Evolutionary conservation across 106 monocot species (phyloP).

Genomic region (Gastrodia elata): DNA sequence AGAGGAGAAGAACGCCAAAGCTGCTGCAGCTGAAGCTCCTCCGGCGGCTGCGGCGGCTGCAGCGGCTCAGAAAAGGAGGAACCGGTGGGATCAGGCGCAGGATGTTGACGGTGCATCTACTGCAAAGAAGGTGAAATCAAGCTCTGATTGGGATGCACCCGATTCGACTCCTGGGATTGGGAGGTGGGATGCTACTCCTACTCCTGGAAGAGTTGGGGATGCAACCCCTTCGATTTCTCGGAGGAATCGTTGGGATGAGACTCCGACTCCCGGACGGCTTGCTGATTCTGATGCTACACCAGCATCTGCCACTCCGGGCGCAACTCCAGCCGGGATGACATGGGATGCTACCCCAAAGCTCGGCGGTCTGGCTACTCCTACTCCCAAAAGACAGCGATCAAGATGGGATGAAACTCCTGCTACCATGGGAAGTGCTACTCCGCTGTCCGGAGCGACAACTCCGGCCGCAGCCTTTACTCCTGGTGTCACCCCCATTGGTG

Average conservation of each 20-base stretch:
- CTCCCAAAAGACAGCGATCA: conserved; percentile 88
- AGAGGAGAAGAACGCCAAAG: conserved; percentile 61
- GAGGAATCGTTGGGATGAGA: conserved; percentile 95
- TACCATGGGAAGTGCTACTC: conserved; percentile 68
- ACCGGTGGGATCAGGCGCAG: conserved; percentile 96
- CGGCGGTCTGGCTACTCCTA: conserved; percentile 71
- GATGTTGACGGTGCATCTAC: conserved; percentile 29
- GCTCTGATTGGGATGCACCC: conserved; percentile 84
- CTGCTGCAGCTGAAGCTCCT: background rate
- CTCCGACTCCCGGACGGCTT: conserved; percentile 77
- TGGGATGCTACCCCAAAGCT: conserved; percentile 97
- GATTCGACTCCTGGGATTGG: conserved; percentile 79
- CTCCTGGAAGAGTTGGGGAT: conserved; percentile 82
- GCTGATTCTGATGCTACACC: conserved; percentile 87
- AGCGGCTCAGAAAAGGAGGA: conserved; percentile 66
- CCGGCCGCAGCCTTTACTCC: conserved; percentile 82
- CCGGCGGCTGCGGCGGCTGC: conserved; percentile 10
- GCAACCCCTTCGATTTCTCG: conserved; percentile 61
- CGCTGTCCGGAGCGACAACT: conserved; percentile 53
- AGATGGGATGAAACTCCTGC: conserved; percentile 98
- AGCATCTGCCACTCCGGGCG: conserved; percentile 65
- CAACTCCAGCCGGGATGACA: conserved; percentile 92
- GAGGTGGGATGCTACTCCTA: conserved; percentile 89
- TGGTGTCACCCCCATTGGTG: conserved; percentile 77
- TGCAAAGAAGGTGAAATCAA: conserved; percentile 46